These are phyloP conservation scores for Mollisiaceae sp. DNA, from an alignment of 2,329 filamentous ascomycete species.

Conservation along the genomic window DNA sequence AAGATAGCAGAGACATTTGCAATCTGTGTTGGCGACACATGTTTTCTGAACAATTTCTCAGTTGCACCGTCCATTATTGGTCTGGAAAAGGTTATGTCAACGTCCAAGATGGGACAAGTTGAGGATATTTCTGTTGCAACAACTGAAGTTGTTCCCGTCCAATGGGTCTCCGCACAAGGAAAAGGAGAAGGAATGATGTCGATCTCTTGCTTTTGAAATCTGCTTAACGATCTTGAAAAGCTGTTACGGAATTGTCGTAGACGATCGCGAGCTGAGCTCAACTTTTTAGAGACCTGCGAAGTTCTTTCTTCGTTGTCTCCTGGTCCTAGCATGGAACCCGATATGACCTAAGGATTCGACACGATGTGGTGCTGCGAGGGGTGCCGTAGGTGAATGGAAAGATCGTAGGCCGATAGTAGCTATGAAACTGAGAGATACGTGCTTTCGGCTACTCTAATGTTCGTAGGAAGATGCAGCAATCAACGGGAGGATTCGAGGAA, in stretches of 20 bases:
- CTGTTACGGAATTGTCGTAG: neutral
- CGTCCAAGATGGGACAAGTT: slow-evolving; percentile 1
- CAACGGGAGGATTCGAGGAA: neutral
- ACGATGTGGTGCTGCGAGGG: neutral
- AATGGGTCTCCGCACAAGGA: neutral
- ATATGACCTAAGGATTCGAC: neutral
- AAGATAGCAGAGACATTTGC: slow-evolving; percentile 74
- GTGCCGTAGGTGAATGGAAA: neutral
- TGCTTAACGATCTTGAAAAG: neutral
- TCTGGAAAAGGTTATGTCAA: slow-evolving; percentile 15
- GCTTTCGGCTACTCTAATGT: neutral
- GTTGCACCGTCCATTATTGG: slow-evolving; percentile 39
- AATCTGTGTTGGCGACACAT: slow-evolving; percentile 24
- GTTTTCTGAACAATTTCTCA: slow-evolving; percentile 33
- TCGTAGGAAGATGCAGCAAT: neutral
- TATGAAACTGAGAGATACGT: neutral
- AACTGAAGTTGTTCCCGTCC: neutral
- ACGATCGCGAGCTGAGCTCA: neutral
- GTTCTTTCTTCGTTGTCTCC: neutral
- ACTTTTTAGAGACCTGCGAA: neutral
- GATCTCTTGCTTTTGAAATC: neutral
- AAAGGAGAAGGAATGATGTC: neutral
- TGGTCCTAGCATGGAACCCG: neutral
- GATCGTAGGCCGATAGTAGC: neutral
- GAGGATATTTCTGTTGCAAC: slow-evolving; percentile 1